Conservation (phyloP, 352 stramenopile genomes). For the Globisporangium acanthophoron region DNA sequence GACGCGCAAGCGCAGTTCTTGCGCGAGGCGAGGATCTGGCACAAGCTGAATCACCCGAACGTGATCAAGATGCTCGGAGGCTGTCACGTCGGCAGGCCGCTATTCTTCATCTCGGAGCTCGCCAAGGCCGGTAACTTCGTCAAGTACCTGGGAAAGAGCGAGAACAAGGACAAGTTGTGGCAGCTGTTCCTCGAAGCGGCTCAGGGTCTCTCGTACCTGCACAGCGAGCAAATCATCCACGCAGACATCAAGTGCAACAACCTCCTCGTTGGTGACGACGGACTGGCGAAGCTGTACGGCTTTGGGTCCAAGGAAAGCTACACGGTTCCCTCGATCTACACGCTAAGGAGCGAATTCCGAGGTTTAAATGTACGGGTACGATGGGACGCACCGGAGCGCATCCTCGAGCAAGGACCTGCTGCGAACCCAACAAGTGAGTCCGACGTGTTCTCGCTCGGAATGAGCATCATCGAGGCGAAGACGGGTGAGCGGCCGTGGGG, state of each 20-base stretch:
- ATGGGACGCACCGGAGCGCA: conserved; percentile 18
- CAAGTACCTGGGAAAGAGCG: conserved; percentile 20
- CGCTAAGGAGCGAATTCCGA: no score
- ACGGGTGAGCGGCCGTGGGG: conserved; percentile 52
- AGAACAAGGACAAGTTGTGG: conserved; percentile 18
- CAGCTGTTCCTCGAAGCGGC: conserved; percentile 28
- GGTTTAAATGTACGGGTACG: no score
- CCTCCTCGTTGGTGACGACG: conserved; percentile 23
- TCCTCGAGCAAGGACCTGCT: background rate
- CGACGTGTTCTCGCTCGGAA: conserved; percentile 20
- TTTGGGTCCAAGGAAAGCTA: conserved; percentile 25
- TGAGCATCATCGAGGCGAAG: conserved; percentile 11
- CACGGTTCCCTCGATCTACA: no score
- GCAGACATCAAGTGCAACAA: conserved; percentile 71
- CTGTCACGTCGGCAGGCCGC: conserved; percentile 16
- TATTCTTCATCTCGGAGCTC: conserved; percentile 28
- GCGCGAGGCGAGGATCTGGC: conserved; percentile 21
- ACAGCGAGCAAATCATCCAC: conserved; percentile 60
- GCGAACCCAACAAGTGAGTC: conserved; percentile 9
- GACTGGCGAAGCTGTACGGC: conserved; percentile 19
- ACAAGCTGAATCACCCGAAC: conserved; percentile 17
- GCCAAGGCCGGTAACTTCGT: conserved; percentile 32
- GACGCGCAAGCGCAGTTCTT: conserved; percentile 10
- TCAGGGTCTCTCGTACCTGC: conserved; percentile 49
- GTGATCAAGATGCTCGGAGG: conserved; percentile 23